Conservation (phyloP, 192 early-diverging fungal species). For the Coemansia sp. region DNA sequence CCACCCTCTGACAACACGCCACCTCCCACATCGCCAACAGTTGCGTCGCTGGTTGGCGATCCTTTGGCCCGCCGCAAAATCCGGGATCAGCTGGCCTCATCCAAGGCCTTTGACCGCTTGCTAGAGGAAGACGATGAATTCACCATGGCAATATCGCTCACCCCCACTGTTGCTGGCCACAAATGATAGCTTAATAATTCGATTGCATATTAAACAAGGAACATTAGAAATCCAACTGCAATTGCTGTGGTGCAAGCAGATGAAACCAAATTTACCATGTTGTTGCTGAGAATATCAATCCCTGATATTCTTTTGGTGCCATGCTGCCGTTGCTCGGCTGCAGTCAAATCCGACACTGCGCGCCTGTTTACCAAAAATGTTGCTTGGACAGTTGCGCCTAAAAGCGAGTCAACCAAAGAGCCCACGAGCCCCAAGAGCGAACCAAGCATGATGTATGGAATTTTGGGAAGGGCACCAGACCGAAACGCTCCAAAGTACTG, state of each 20-base stretch:
- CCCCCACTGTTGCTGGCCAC: slow-evolving; percentile 32
- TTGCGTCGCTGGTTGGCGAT: slow-evolving; percentile 38
- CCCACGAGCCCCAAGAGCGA: slow-evolving; percentile 69
- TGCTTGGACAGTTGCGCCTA: slow-evolving; percentile 77
- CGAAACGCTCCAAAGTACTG: slow-evolving; percentile 51
- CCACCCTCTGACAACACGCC: neutral
- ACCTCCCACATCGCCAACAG: slow-evolving; percentile 23
- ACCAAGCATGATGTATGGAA: slow-evolving; percentile 56
- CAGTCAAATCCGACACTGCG: slow-evolving; percentile 53
- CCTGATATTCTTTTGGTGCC: slow-evolving; percentile 64
- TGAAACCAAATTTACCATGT: slow-evolving; percentile 58
- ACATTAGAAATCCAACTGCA: neutral
- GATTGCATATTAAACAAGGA: slow-evolving; percentile 7
- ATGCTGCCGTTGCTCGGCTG: slow-evolving; percentile 47
- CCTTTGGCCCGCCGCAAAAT: slow-evolving; percentile 40
- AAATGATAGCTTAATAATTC: slow-evolving; percentile 2
- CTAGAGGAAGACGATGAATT: slow-evolving; percentile 46
- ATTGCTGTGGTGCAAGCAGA: slow-evolving; percentile 26
- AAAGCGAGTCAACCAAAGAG: slow-evolving; percentile 75
- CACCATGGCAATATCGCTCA: slow-evolving; percentile 49
- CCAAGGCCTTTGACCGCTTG: slow-evolving; percentile 38
- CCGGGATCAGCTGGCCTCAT: slow-evolving; percentile 47
- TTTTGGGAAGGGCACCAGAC: slow-evolving; percentile 25
- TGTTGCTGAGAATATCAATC: slow-evolving; percentile 70
- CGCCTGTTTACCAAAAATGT: slow-evolving; percentile 63